Evolutionary conservation across 2,329 filamentous ascomycete genomes (phyloP).

Genomic region (Xylaria sp.): DNA sequence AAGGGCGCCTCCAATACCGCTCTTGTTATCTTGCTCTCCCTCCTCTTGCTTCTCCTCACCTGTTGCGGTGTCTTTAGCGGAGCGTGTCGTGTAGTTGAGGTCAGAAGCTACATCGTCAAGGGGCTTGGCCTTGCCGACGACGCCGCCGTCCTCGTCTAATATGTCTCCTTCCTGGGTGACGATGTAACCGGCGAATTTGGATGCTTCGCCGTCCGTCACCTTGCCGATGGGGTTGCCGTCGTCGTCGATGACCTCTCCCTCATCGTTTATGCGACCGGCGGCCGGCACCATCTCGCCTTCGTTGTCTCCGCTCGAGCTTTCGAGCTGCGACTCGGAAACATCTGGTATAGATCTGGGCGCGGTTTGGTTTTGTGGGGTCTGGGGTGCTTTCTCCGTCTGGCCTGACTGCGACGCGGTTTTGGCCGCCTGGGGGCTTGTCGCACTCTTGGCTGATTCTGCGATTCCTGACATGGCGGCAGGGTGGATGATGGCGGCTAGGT

Average conservation of each 20-base stretch:
- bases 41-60: slow-evolving; percentile 7
- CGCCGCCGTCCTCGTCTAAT: slow-evolving; percentile 47
- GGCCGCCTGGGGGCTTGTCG: slow-evolving; percentile 33
- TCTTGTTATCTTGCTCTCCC: neutral
- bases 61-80: slow-evolving; percentile 34
- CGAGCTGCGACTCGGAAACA: slow-evolving; percentile 39
- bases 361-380: slow-evolving; percentile 38
- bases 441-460: slow-evolving; percentile 41
- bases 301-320: slow-evolving; percentile 41
- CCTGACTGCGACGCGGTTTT: slow-evolving; percentile 37
- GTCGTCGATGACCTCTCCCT: slow-evolving; percentile 67
- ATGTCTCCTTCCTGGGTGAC: slow-evolving; percentile 53
- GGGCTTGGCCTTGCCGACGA: slow-evolving; percentile 51
- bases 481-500: slow-evolving; percentile 45
- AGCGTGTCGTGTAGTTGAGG: slow-evolving; percentile 48
- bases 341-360: slow-evolving; percentile 48
- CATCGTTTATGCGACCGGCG: slow-evolving; percentile 59
- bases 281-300: slow-evolving; percentile 52
- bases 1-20: slow-evolving; percentile 39
- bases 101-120: slow-evolving; percentile 49
- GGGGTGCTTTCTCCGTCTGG: slow-evolving; percentile 25
- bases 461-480: slow-evolving; percentile 48
- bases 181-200: slow-evolving; percentile 48
- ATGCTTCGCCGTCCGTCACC: slow-evolving; percentile 49
- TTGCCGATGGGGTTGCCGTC: slow-evolving; percentile 61